A percentile compares a stretch with the other conserved stretches of the same genome.
phyloP scores from a whole-genome alignment of 495 filamentous ascomycete species.

The Trichoderma parareesei region DNA sequence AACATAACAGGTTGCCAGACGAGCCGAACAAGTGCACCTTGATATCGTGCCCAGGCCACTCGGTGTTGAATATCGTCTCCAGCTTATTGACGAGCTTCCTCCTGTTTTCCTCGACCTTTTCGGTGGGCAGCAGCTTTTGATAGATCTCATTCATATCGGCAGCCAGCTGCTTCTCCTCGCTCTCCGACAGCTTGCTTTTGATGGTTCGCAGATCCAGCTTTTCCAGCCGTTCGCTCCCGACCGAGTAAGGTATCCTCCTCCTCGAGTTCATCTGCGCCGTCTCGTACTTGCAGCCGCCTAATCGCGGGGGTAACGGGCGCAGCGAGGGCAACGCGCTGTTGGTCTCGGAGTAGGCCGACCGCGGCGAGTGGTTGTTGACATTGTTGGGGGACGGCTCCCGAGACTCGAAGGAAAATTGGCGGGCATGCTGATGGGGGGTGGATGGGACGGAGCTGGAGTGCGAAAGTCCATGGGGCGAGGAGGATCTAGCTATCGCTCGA shows the following conservation, averaged over 20 bases:
- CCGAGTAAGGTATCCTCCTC: conserved; percentile 81
- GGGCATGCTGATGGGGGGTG: conserved; percentile 82
- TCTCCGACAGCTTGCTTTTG: conserved; percentile 54
- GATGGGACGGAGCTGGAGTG: conserved; percentile 92
- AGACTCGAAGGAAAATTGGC: conserved; percentile 74
- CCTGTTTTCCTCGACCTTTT: conserved; percentile 68
- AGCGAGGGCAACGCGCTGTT: conserved; percentile 62
- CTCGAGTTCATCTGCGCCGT: conserved; percentile 39
- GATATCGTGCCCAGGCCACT: conserved; percentile 89
- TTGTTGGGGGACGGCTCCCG: conserved; percentile 79
- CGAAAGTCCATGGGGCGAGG: conserved; percentile 32
- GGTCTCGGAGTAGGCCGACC: conserved; percentile 84
- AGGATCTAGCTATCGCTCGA: conserved; percentile 26
- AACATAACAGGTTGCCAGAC: conserved; percentile 89
- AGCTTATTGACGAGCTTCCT: conserved; percentile 73
- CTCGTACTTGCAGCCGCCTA: conserved; percentile 73
- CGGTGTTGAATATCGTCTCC: conserved; percentile 73
- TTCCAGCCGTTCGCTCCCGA: conserved; percentile 68
- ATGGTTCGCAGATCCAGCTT: conserved; percentile 59
- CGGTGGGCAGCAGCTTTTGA: conserved; percentile 72
- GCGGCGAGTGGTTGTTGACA: conserved; percentile 70
- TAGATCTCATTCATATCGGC: conserved; percentile 78
- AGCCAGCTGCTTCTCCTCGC: conserved; percentile 70
- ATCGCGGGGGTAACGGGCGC: conserved; percentile 41
- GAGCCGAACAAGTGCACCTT: conserved; percentile 92